Evolutionary conservation across 208 protist species (phyloP).

Genomic region (Trichomonas vaginalis): DNA sequence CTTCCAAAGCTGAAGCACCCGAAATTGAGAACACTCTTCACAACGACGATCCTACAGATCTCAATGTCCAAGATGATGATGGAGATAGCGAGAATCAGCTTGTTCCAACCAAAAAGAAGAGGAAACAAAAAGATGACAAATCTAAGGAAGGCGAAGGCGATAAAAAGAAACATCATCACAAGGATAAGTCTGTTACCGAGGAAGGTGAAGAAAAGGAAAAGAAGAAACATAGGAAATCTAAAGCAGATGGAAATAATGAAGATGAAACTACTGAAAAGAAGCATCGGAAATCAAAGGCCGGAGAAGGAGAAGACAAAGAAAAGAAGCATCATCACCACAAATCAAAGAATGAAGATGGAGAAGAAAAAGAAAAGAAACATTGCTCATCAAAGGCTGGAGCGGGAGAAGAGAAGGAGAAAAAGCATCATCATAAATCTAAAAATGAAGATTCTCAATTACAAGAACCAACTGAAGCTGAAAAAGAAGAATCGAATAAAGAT

Average conservation of each 20-base stretch:
- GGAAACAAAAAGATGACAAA: not conserved
- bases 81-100: not conserved
- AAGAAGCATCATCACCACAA: not conserved
- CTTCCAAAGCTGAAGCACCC: not conserved
- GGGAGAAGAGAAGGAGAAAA: too few species aligned
- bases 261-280: not conserved
- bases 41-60: not conserved
- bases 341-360: not conserved
- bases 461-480: too few species aligned
- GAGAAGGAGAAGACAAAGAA: not conserved
- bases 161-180: not conserved
- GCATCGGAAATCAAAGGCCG: not conserved
- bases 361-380: not conserved
- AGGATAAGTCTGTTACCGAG: not conserved
- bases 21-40: not conserved
- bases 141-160: not conserved
- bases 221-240: not conserved
- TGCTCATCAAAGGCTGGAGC: not conserved
- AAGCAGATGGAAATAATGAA: not conserved
- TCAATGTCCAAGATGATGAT: not conserved
- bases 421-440: too few species aligned
- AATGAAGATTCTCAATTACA: too few species aligned
- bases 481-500: too few species aligned
- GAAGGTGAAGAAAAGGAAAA: not conserved
- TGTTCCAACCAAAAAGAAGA: not conserved